Percentiles rank a stretch among this genome's conserved stretches.
Evolutionary conservation across 2,329 filamentous ascomycete genomes (phyloP).

Genomic region (Alternaria gaisen): DNA sequence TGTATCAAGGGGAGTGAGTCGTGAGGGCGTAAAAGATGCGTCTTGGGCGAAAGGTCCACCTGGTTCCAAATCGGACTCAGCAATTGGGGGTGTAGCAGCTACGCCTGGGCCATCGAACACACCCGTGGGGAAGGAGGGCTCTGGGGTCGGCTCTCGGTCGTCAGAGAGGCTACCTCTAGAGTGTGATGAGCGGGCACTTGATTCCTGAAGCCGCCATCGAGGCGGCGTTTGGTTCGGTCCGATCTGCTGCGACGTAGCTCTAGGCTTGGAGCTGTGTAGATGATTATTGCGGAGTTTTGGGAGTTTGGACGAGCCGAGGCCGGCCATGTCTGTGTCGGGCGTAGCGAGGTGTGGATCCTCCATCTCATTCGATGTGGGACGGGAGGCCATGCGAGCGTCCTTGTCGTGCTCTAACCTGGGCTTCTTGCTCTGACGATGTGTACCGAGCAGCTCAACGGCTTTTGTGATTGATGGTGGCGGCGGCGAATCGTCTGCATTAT

Average conservation of each 20-base stretch:
- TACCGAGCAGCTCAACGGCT: constrained; percentile 59
- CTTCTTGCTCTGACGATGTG: constrained; percentile 61
- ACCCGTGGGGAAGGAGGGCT: constrained; percentile 36
- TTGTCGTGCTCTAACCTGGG: constrained; percentile 50
- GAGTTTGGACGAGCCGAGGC: constrained; percentile 31
- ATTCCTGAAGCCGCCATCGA: constrained; percentile 38
- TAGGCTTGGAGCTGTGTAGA: constrained; percentile 27
- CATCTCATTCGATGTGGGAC: constrained; percentile 44
- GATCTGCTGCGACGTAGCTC: constrained; percentile 30
- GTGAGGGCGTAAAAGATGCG: constrained; percentile 26
- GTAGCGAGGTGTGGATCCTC: constrained; percentile 48
- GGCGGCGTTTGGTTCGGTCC: constrained; percentile 23
- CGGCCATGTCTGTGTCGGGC: constrained; percentile 49
- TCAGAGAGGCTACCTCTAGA: constrained; percentile 21
- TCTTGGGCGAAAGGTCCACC: constrained; percentile 55
- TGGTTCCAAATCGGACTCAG: constrained; percentile 74
- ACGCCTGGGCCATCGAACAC: constrained; percentile 57
- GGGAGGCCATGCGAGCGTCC: constrained; percentile 26
- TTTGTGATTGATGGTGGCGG: constrained; percentile 65
- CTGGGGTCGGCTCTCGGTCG: constrained; percentile 25
- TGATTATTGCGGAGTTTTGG: constrained; percentile 29
- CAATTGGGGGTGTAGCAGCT: constrained; percentile 79
- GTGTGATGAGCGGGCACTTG: constrained; percentile 35
- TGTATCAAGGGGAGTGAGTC: constrained; percentile 68
- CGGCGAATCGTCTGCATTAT: constrained; percentile 47